Evolutionary conservation across 2,329 filamentous ascomycete genomes (phyloP).

Genomic region (Orbilia brochopaga): DNA sequence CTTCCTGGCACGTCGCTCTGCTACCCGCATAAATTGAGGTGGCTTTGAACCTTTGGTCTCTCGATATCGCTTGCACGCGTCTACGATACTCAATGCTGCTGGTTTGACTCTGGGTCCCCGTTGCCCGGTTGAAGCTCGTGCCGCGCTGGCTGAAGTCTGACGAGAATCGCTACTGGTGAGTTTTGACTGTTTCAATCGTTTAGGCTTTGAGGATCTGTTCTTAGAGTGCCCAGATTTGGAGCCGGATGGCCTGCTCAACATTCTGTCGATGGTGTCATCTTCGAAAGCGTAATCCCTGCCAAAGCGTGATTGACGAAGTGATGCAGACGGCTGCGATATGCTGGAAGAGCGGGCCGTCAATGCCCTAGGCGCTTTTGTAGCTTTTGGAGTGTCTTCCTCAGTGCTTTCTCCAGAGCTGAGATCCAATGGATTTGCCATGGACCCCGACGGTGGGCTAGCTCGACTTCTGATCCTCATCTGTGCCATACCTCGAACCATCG

Average conservation of each 20-base stretch:
- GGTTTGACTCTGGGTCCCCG: constrained; percentile 18
- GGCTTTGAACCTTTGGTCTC: constrained; percentile 22
- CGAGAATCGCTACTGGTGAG: background rate
- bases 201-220: constrained; percentile 7
- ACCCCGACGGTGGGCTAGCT: constrained; percentile 33
- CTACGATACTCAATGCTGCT: constrained; percentile 38
- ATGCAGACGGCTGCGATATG: background rate
- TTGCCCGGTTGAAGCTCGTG: background rate
- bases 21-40: constrained; percentile 40
- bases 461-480: constrained; percentile 40
- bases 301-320: background rate
- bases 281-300: constrained; percentile 34
- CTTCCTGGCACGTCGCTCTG: constrained; percentile 34
- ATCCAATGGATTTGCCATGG: constrained; percentile 25
- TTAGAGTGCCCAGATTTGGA: constrained; percentile 4
- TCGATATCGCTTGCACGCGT: constrained; percentile 36
- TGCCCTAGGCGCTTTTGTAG: background rate
- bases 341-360: background rate
- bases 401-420: constrained; percentile 34
- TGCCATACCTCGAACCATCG: constrained; percentile 39
- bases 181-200: constrained; percentile 20
- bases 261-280: constrained; percentile 35
- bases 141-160: background rate
- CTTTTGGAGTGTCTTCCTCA: background rate
- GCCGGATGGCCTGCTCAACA: constrained; percentile 21